Evolutionary conservation across 2,329 filamentous ascomycete species (phyloP), one percentile per base, ranked within the genome.

Genomic region (Beauveria scarabaeidicola): DNA sequence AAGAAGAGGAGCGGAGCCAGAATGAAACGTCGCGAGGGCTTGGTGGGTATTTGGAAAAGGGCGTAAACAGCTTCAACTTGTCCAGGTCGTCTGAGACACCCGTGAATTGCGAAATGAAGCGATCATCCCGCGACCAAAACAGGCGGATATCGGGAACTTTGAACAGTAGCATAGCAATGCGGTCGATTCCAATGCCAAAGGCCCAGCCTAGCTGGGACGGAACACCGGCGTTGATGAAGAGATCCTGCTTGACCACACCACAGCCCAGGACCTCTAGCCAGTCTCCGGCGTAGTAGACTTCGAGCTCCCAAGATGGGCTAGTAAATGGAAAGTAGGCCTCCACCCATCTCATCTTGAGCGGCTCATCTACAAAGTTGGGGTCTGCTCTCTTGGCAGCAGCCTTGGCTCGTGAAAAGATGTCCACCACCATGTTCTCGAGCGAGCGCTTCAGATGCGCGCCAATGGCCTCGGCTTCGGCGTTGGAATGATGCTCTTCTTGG

Each of bases 251-350:
- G 46, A 94, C 87, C 40, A 99, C 85, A 40, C 94, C 94, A 67
- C 88, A 95, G n/a, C 94, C 94, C 1, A 99, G 81, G 5, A 97
- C 86, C 75, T 99, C 94, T 38, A 99, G 85, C 94, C 94, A 99
- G 70, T 95, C 89, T 32, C 90, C 92, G 65, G 88, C 87, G 83
- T 93, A 97, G 78, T 90, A 92, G 10, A 99, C 91, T 70, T 99
- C 94, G 25, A 99, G 81, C 72, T 99, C 94, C 89, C 91, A 99
- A 7, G 89, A 94, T 0, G 94, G 94, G 61, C 87, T 92, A 0
- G 94, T 99, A 72, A 97, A 97, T 43, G 94, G 94, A 75, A 99
- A 99, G 74, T 94, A 97, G 1, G 94, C 91, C 73, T 97, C 93
- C 8, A 97, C 87, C 94, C 94, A 99, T 65, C 94, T 85, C 68